Evolutionary conservation across 495 filamentous ascomycete genomes (phyloP).

Genomic region (Cryomyces antarcticus): DNA sequence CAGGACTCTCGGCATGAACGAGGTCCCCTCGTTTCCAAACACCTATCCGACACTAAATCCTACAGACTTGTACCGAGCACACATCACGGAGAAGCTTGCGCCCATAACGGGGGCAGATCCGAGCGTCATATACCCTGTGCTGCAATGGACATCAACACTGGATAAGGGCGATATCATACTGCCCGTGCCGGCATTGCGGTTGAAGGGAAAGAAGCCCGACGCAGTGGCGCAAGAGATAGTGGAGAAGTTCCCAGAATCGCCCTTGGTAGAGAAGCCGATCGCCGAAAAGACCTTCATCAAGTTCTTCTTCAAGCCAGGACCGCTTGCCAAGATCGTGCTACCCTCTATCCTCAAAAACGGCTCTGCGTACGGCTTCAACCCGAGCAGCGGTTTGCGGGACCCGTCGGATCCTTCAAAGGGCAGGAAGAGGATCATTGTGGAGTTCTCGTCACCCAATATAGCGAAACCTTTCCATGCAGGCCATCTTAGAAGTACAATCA

Average conservation of each 20-base stretch:
- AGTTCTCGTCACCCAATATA: conserved; percentile 64
- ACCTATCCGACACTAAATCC: conserved; percentile 53
- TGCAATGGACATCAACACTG: conserved; percentile 64
- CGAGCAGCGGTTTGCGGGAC: conserved; percentile 15
- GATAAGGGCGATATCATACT: conserved; percentile 82
- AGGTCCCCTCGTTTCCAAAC: conserved; percentile 4
- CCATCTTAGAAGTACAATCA: conserved; percentile 57
- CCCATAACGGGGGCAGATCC: conserved; percentile 52
- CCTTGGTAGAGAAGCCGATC: conserved; percentile 49
- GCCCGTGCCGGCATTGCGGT: conserved; percentile 55
- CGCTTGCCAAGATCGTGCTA: conserved; percentile 22
- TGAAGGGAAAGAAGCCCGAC: conserved; percentile 65
- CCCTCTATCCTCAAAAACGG: conserved; percentile 24
- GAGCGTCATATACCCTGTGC: conserved; percentile 51
- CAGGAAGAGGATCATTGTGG: conserved; percentile 28
- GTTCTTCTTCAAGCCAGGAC: conserved; percentile 44
- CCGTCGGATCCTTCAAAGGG: conserved; percentile 11
- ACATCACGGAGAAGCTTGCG: conserved; percentile 56
- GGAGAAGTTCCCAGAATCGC: conserved; percentile 53
- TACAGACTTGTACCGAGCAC: conserved; percentile 70
- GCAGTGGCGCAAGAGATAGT: conserved; percentile 52
- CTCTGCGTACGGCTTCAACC: conserved; percentile 21
- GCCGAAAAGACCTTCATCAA: conserved; percentile 45
- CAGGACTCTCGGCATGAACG: conserved; percentile 8
- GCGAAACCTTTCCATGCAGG: conserved; percentile 56